phyloP scores from a whole-genome alignment of 1,284 basidiomycete species.

The Cerrena zonata region DNA sequence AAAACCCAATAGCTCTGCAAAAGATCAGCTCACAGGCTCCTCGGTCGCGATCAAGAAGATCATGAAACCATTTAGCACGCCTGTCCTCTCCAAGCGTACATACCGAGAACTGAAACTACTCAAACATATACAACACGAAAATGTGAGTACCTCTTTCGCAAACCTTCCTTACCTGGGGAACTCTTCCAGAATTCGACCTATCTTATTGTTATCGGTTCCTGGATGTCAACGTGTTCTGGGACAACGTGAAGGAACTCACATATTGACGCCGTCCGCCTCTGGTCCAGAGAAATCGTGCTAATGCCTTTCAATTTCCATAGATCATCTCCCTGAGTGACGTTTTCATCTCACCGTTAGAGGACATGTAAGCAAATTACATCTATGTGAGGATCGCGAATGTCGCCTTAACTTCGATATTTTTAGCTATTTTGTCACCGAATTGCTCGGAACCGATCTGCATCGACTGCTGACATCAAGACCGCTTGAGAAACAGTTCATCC shows the following conservation, averaged over 20 bases:
- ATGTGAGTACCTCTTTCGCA: constrained; percentile 57
- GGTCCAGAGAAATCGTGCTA: too few relatives aligned
- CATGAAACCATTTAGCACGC: constrained; percentile 86
- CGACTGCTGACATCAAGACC: constrained; percentile 93
- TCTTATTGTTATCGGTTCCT: too few relatives aligned
- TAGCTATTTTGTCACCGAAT: constrained; percentile 98
- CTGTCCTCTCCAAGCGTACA: constrained; percentile 95
- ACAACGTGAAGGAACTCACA: too few relatives aligned
- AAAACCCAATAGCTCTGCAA: constrained; percentile 70
- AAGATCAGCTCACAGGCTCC: constrained; percentile 91
- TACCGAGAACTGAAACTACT: constrained; percentile 97
- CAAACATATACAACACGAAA: constrained; percentile 99
- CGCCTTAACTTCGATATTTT: constrained; percentile 1
- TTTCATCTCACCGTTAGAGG: constrained; percentile 97
- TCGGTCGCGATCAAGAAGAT: constrained; percentile 87
- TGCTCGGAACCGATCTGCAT: constrained; percentile 96
- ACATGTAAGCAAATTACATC: constrained; percentile 70
- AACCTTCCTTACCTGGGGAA: constrained; percentile 3
- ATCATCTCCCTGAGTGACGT: constrained; percentile 98
- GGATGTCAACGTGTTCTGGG: too few relatives aligned
- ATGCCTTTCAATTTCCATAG: constrained; percentile 37
- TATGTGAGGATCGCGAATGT: too few relatives aligned
- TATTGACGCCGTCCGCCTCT: too few relatives aligned
- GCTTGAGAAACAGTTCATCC: constrained; percentile 99
- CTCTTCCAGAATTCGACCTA: background rate